Evolutionary conservation across 208 protist species (phyloP).

Genomic region (Acanthamoeba healyi): DNA sequence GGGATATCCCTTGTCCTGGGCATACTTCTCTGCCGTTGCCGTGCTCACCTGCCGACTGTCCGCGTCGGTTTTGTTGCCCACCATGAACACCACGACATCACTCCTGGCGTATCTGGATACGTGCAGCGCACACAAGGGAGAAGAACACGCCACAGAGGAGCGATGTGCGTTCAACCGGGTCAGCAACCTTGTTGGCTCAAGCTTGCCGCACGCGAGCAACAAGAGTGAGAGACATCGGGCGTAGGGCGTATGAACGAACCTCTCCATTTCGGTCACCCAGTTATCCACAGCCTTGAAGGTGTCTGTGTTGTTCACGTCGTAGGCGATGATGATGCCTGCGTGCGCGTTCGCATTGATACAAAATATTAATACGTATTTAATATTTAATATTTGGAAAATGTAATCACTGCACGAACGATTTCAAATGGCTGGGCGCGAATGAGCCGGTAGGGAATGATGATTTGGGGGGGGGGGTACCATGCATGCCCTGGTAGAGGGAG

Average conservation of each 20-base stretch:
- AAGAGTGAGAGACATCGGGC: not conserved
- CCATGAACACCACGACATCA: constrained; percentile 17
- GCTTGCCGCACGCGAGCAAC: not conserved
- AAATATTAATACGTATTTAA: not conserved
- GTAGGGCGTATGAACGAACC: not conserved
- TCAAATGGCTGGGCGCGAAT: not conserved
- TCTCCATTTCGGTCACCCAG: constrained; percentile 58
- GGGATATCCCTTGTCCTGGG: constrained; percentile 39
- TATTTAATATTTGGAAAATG: too few relatives aligned
- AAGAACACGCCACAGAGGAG: too few relatives aligned
- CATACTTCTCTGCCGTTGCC: constrained; percentile 14
- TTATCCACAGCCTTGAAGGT: constrained; percentile 9
- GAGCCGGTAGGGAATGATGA: not conserved
- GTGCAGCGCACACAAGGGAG: too few relatives aligned
- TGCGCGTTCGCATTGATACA: not conserved
- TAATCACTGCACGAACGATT: too few relatives aligned
- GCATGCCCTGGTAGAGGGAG: constrained; percentile 54
- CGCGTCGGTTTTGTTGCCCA: constrained; percentile 48
- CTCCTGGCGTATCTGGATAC: constrained; percentile 8
- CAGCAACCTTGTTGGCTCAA: not conserved
- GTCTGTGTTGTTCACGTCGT: constrained; percentile 23
- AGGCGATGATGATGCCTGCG: constrained; percentile 41
- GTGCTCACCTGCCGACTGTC: not conserved
- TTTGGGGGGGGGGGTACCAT: not conserved
- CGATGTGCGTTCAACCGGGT: not conserved